Conservation (phyloP, 129 eudicot species). For the Tagetes patula region DNA sequence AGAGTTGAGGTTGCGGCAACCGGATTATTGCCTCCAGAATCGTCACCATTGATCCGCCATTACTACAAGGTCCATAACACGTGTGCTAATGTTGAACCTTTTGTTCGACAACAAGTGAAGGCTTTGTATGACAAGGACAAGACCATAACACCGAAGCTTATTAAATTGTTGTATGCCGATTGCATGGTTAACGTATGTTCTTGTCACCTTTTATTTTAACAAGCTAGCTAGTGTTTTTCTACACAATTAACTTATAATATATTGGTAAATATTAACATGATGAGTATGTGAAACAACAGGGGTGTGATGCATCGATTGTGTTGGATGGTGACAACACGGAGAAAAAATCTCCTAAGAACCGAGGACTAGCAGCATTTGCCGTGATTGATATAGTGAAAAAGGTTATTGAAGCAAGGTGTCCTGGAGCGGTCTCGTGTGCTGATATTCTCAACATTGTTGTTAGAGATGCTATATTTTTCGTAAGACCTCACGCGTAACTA, state of each 20-base stretch:
- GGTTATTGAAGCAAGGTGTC: slow-evolving; percentile 69
- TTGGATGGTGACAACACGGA: slow-evolving; percentile 67
- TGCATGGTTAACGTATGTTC: slow-evolving; percentile 84
- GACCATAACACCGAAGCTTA: slow-evolving; percentile 64
- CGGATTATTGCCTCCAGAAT: slow-evolving; percentile 57
- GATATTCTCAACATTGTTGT: slow-evolving; percentile 74
- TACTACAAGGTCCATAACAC: slow-evolving; percentile 77
- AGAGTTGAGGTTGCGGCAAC: slow-evolving; percentile 36
- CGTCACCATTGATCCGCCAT: slow-evolving; percentile 44
- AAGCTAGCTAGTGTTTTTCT: too few species aligned
- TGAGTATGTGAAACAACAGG: slow-evolving; percentile 40
- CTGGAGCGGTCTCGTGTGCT: slow-evolving; percentile 76
- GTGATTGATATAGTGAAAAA: slow-evolving; percentile 65
- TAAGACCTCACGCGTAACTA: slow-evolving; percentile 22
- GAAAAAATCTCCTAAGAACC: slow-evolving; percentile 57
- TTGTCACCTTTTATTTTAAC: neutral
- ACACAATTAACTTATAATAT: too few species aligned
- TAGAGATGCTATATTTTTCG: slow-evolving; percentile 68
- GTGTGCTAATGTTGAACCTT: slow-evolving; percentile 60
- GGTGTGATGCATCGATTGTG: slow-evolving; percentile 86
- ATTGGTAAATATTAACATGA: neutral
- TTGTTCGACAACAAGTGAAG: slow-evolving; percentile 56
- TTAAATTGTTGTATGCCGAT: slow-evolving; percentile 75
- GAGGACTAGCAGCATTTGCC: slow-evolving; percentile 51
- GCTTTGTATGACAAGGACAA: slow-evolving; percentile 38